phyloP scores from a whole-genome alignment of 2,329 filamentous ascomycete species.

The Aspergillus pseudonomiae region DNA sequence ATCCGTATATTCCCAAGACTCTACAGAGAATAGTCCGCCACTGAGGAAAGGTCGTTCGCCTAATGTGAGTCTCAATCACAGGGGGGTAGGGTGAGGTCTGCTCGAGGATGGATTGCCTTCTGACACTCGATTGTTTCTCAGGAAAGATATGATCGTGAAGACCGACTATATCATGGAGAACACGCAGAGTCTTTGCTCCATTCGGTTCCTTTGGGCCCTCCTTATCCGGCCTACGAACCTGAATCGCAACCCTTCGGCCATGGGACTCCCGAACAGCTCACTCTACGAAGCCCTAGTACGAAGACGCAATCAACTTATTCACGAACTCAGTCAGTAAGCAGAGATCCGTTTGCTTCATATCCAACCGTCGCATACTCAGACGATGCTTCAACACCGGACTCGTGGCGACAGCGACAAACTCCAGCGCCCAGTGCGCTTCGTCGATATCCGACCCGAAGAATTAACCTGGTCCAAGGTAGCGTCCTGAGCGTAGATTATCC shows the following conservation, averaged over 20 bases:
- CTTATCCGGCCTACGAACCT: background rate
- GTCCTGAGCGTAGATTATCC: conserved; percentile 97
- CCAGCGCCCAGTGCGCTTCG: conserved; percentile 57
- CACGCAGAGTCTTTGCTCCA: background rate
- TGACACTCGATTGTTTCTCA: background rate
- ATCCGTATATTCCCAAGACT: background rate
- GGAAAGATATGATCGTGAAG: background rate
- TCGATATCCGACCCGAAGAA: conserved; percentile 91
- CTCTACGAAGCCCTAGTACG: background rate
- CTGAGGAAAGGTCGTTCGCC: background rate
- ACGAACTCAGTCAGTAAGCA: background rate
- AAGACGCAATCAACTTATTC: background rate
- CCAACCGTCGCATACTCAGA: background rate
- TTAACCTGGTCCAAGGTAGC: conserved; percentile 95
- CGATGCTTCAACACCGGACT: background rate
- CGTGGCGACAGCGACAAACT: background rate
- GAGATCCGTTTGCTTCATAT: background rate
- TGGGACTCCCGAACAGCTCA: background rate
- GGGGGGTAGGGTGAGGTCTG: background rate
- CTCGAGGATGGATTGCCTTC: background rate
- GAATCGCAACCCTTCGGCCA: background rate
- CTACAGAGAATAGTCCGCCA: background rate
- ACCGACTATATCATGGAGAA: background rate
- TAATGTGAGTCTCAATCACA: background rate
- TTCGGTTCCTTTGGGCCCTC: background rate